Evolutionary conservation across 495 filamentous ascomycete genomes (phyloP).

Genomic region (Aspergillus egyptiacus): DNA sequence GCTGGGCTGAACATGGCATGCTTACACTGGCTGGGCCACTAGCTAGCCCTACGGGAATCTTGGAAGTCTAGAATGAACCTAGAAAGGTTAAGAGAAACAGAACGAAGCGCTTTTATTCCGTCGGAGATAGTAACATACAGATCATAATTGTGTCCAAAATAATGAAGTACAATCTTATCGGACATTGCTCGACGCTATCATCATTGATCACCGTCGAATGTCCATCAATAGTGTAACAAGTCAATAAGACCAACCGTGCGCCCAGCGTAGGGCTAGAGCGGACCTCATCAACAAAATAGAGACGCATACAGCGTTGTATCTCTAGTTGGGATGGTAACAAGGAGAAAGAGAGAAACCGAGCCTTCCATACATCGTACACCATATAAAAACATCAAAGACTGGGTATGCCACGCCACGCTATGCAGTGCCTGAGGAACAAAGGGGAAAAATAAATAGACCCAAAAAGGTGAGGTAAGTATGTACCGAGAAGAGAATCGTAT

Average conservation of each 20-base stretch:
- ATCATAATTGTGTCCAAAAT: constrained; percentile 14
- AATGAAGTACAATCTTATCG: constrained; percentile 5
- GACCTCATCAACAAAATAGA: not conserved
- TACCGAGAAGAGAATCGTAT: constrained; percentile 32
- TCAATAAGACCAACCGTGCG: too few species aligned
- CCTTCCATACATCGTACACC: constrained; percentile 31
- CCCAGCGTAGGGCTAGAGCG: too few species aligned
- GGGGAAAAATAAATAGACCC: constrained; percentile 19
- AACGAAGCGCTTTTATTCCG: constrained; percentile 14
- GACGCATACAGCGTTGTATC: constrained; percentile 8
- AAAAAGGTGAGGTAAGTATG: constrained; percentile 35
- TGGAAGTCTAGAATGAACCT: too few species aligned
- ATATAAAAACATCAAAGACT: constrained; percentile 30
- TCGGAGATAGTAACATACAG: constrained; percentile 13
- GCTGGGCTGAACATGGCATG: too few species aligned
- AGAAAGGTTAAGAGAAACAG: not conserved
- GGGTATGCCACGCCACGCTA: constrained; percentile 51
- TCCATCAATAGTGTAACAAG: constrained; percentile 2
- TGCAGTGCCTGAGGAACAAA: constrained; percentile 30
- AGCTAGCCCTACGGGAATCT: too few species aligned
- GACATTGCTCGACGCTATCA: not conserved
- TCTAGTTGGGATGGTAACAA: constrained; percentile 6
- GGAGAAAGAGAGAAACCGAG: constrained; percentile 1
- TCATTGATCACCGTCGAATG: not conserved
- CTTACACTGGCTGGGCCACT: too few species aligned